Percentiles rank a stretch among this genome's conserved stretches.
phyloP scores from a whole-genome alignment of 192 early-diverging fungal species.

The Mortierella alpina region DNA sequence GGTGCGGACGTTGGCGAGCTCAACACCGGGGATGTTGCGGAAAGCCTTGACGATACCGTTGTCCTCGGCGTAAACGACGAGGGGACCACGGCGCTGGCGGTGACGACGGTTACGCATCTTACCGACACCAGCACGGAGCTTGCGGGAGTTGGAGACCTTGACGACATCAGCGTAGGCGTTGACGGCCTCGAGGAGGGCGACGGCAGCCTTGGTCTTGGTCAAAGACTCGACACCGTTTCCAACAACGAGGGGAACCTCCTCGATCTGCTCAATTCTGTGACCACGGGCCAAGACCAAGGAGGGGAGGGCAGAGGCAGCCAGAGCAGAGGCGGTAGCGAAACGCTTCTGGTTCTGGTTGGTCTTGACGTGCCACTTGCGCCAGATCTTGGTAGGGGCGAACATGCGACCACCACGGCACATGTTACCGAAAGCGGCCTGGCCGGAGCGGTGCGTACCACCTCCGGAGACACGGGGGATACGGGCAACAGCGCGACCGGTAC shows the following conservation, averaged over 20 bases:
- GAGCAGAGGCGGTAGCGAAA: conserved; percentile 95
- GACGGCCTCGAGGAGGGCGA: conserved; percentile 89
- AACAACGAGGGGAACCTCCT: conserved; percentile 95
- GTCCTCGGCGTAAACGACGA: conserved; percentile 96
- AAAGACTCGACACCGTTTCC: conserved; percentile 81
- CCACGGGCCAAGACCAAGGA: conserved; percentile 95
- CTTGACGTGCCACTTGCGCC: conserved; percentile 99
- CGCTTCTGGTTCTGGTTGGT: conserved; percentile 99
- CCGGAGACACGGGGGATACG: conserved; percentile 99
- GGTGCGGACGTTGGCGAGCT: conserved; percentile 88
- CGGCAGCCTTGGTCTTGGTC: conserved; percentile 94
- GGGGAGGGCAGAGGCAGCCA: conserved; percentile 94
- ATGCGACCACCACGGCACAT: conserved; percentile 99
- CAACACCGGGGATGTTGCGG: conserved; percentile 99
- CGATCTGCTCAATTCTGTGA: conserved; percentile 92
- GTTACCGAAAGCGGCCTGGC: conserved; percentile 99
- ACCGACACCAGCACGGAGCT: conserved; percentile 95
- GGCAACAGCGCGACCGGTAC: conserved; percentile 97
- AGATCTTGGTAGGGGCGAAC: conserved; percentile 99
- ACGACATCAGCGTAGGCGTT: conserved; percentile 94
- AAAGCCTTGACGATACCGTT: conserved; percentile 94
- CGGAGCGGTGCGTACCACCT: conserved; percentile 95
- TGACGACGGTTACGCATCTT: conserved; percentile 97
- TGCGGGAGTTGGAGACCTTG: conserved; percentile 95
- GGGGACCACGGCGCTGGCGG: conserved; percentile 95